phyloP scores from a whole-genome alignment of 75 land plant genomes.

The Selaginella tamariscina region DNA sequence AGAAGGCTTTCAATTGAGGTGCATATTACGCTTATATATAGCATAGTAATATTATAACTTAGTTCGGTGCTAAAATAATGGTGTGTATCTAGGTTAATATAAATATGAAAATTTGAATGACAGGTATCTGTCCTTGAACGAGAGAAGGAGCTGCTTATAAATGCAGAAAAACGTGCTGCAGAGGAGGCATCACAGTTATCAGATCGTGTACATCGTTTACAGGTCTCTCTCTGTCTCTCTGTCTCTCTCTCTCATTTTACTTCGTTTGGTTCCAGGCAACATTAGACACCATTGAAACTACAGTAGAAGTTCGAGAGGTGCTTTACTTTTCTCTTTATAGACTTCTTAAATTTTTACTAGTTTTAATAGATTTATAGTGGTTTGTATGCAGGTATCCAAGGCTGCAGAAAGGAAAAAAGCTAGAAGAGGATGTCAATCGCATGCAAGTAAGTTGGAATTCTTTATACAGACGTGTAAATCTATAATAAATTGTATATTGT shows the following conservation, averaged over 20 bases:
- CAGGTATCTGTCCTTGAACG: constrained; percentile 59
- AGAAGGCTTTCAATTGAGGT: constrained; percentile 76
- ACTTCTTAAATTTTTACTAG: not conserved
- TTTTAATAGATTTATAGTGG: not conserved
- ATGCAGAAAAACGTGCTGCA: constrained; percentile 62
- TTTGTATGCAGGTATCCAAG: constrained; percentile 43
- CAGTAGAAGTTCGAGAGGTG: constrained; percentile 78
- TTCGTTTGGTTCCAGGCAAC: constrained; percentile 43
- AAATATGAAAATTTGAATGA: not conserved
- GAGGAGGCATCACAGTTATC: constrained; percentile 67
- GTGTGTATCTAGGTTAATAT: not conserved
- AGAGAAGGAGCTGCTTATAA: constrained; percentile 58
- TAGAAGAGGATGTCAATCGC: constrained; percentile 45
- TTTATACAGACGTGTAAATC: too few relatives aligned
- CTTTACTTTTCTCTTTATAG: not conserved
- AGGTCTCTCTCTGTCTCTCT: constrained; percentile 28
- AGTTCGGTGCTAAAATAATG: not conserved
- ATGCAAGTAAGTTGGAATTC: constrained; percentile 61
- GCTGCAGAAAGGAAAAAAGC: constrained; percentile 49
- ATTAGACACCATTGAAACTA: constrained; percentile 57
- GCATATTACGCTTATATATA: not conserved
- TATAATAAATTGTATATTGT: too few relatives aligned
- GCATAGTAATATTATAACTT: not conserved
- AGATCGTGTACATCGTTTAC: constrained; percentile 64
- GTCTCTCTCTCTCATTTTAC: not conserved